These are phyloP conservation scores for Sindora glabra DNA, from an alignment of 306 rosid species.

Conservation along the genomic window DNA sequence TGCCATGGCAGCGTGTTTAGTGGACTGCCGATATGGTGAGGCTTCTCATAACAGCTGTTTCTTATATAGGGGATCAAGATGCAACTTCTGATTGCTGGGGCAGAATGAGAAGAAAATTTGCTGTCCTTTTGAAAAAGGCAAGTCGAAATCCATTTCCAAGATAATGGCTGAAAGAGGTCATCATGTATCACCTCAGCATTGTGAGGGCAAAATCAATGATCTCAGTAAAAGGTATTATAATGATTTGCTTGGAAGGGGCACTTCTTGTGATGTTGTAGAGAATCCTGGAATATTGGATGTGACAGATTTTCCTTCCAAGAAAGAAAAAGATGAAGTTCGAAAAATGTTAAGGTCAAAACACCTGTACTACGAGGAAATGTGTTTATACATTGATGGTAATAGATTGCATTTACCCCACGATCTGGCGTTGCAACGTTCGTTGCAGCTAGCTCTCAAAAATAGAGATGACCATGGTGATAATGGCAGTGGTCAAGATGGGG, in stretches of 20 bases:
- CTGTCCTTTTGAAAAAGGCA: conserved; percentile 69
- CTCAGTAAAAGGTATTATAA: conserved; percentile 86
- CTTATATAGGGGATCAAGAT: conserved; percentile 78
- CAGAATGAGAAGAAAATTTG: conserved; percentile 59
- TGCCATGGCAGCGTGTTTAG: conserved; percentile 78
- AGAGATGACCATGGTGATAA: conserved; percentile 65
- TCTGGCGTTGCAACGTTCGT: conserved; percentile 70
- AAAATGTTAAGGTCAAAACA: conserved; percentile 85
- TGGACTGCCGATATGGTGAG: conserved; percentile 94
- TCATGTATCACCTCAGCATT: conserved; percentile 91
- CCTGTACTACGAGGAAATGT: conserved; percentile 86
- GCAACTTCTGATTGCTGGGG: conserved; percentile 36
- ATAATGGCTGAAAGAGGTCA: conserved; percentile 86
- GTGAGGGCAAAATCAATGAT: conserved; percentile 95
- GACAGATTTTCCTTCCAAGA: conserved; percentile 56
- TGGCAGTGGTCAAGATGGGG: conserved; percentile 63
- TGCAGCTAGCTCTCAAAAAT: conserved; percentile 64
- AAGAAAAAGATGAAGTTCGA: conserved; percentile 77
- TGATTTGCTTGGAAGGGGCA: conserved; percentile 89
- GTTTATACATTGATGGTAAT: conserved; percentile 82
- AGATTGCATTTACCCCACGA: conserved; percentile 89
- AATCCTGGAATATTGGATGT: conserved; percentile 70
- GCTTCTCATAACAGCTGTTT: conserved; percentile 81
- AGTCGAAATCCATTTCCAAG: conserved; percentile 89
- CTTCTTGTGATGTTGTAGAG: conserved; percentile 87